Evolutionary conservation across 176 grass and related monocot genomes (phyloP).

Genomic region (Thalia dealbata): DNA sequence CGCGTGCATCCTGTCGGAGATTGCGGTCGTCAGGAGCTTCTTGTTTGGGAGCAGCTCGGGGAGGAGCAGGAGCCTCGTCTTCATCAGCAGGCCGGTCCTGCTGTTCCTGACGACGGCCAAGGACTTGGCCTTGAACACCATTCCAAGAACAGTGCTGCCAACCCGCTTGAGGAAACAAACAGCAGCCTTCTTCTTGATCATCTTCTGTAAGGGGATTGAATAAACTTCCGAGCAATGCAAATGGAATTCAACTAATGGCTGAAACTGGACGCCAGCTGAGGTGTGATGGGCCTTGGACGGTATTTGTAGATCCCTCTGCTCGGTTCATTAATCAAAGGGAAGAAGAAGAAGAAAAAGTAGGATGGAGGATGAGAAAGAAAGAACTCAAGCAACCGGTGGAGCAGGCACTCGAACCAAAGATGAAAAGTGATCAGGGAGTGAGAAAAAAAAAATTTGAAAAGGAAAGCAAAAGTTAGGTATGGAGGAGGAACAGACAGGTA

Average conservation of each 20-base stretch:
- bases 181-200: background rate
- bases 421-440: background rate
- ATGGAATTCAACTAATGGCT: too few relatives aligned
- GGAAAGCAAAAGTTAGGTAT: background rate
- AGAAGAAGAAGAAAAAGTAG: too few relatives aligned
- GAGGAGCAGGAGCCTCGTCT: background rate
- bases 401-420: background rate
- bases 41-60: background rate
- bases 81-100: too few relatives aligned
- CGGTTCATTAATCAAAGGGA: too few relatives aligned
- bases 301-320: background rate
- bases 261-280: background rate
- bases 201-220: background rate
- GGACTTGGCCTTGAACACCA: background rate
- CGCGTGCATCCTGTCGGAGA: too few relatives aligned
- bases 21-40: background rate
- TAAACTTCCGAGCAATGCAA: background rate
- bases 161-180: background rate
- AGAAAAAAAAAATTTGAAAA: too few relatives aligned
- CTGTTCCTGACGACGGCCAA: background rate
- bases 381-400: background rate
- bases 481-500: background rate
- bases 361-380: background rate
- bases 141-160: background rate
- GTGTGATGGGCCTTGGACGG: background rate